Evolutionary conservation across 345 rosid species (phyloP).

Genomic region (Pistacia integerrima): DNA sequence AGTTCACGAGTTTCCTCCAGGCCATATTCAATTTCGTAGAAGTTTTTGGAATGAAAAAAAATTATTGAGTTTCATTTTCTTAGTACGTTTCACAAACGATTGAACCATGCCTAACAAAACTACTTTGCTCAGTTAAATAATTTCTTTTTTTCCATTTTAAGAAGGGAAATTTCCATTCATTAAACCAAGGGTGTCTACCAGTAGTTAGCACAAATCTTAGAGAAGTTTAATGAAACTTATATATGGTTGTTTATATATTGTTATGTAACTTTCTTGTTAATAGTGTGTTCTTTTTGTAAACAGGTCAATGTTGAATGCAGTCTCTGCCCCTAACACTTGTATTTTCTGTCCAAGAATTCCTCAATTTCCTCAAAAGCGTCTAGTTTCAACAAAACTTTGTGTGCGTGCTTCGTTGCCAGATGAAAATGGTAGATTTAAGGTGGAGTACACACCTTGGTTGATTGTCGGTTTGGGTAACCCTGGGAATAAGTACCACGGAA

Average conservation of each 20-base stretch:
- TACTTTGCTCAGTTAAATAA: background rate
- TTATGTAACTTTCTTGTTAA: background rate
- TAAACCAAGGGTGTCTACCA: too few relatives aligned
- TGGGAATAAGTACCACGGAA: slow-evolving; percentile 89
- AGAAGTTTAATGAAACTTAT: too few relatives aligned
- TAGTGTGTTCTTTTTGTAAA: background rate
- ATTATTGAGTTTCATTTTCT: background rate
- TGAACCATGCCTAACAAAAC: background rate
- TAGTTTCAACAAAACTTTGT: slow-evolving; percentile 36
- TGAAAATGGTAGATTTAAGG: slow-evolving; percentile 40
- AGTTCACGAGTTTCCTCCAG: background rate
- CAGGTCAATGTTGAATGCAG: slow-evolving; percentile 71
- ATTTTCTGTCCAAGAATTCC: slow-evolving; percentile 35
- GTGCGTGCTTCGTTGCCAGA: slow-evolving; percentile 46
- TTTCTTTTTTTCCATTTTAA: too few relatives aligned
- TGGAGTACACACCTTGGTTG: slow-evolving; percentile 91
- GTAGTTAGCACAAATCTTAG: too few relatives aligned
- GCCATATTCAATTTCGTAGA: background rate
- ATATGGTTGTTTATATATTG: background rate
- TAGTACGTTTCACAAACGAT: background rate
- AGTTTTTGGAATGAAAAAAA: background rate
- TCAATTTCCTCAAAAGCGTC: slow-evolving; percentile 29
- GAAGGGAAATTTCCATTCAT: too few relatives aligned
- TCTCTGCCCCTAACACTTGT: slow-evolving; percentile 51
- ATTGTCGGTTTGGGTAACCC: slow-evolving; percentile 96